These are phyloP conservation scores for Leavenworthia alabamica DNA, from an alignment of 345 rosid species.

Conservation along the genomic window DNA sequence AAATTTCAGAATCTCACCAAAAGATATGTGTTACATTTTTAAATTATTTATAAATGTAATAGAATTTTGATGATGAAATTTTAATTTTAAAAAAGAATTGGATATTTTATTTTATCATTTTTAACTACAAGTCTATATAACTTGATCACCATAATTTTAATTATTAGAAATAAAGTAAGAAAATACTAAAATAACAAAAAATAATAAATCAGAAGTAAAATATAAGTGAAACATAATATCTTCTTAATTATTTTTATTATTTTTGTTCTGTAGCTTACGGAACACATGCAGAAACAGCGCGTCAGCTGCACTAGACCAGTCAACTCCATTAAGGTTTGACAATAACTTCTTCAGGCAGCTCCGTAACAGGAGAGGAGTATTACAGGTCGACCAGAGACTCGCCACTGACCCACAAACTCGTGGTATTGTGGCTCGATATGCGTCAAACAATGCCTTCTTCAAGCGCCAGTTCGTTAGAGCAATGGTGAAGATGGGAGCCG, in stretches of 20 bases:
- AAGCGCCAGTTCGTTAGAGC: slow-evolving; percentile 46
- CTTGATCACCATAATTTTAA: too few species aligned
- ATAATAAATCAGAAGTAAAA: too few species aligned
- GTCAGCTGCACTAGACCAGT: slow-evolving; percentile 26
- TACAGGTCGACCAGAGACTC: slow-evolving; percentile 30
- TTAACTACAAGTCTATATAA: too few species aligned
- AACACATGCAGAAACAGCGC: slow-evolving; percentile 25
- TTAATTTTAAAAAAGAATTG: background rate
- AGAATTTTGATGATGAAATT: background rate
- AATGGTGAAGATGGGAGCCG: slow-evolving; percentile 69
- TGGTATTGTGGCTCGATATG: slow-evolving; percentile 28
- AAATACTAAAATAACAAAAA: too few species aligned
- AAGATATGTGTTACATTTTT: too few species aligned
- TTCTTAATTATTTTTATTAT: background rate
- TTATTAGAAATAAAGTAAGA: too few species aligned
- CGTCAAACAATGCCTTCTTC: slow-evolving; percentile 21
- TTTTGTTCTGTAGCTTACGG: slow-evolving; percentile 12
- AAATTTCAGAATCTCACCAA: too few species aligned
- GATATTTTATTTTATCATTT: background rate
- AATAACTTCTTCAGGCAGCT: slow-evolving; percentile 25
- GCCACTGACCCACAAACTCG: slow-evolving; percentile 13
- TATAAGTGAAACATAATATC: too few species aligned
- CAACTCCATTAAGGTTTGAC: slow-evolving; percentile 29
- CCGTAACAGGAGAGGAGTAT: slow-evolving; percentile 27
- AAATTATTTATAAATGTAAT: too few species aligned